Conservation (phyloP, 495 filamentous ascomycete genomes). For the Penicillium angulare region DNA sequence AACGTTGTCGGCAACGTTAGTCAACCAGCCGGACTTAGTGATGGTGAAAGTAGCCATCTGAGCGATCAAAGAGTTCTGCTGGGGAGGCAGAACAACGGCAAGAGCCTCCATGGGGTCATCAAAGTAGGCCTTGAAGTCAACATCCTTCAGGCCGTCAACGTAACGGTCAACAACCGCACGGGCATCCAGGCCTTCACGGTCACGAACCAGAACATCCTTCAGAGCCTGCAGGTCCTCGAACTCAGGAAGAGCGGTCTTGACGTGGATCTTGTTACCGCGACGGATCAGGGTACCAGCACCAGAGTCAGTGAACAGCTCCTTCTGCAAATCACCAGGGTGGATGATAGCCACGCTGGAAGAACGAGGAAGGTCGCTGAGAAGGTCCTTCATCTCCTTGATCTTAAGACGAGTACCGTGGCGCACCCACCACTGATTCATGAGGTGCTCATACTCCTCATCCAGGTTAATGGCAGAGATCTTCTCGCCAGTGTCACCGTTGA, state of each 20-base stretch:
- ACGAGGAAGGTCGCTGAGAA: conserved; percentile 80
- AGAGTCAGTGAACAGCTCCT: conserved; percentile 94
- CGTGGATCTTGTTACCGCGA: conserved; percentile 85
- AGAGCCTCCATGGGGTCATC: conserved; percentile 96
- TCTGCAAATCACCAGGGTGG: conserved; percentile 89
- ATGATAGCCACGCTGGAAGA: conserved; percentile 97
- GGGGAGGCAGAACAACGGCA: conserved; percentile 82
- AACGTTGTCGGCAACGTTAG: conserved; percentile 96
- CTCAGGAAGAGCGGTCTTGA: conserved; percentile 68
- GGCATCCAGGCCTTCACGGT: conserved; percentile 82
- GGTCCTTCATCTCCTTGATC: conserved; percentile 98
- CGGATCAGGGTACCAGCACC: conserved; percentile 94
- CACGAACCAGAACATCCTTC: conserved; percentile 80
- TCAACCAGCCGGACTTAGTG: conserved; percentile 93
- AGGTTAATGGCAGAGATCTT: conserved; percentile 98
- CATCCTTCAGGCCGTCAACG: conserved; percentile 69
- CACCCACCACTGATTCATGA: conserved; percentile 97
- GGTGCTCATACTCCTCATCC: conserved; percentile 92
- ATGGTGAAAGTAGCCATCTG: conserved; percentile 92
- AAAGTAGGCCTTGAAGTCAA: conserved; percentile 89
- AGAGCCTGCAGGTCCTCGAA: conserved; percentile 76
- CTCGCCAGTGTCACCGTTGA: conserved; percentile 88
- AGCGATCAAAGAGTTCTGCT: conserved; percentile 53
- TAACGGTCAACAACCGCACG: conserved; percentile 83
- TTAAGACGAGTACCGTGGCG: conserved; percentile 93